Evolutionary conservation across 257 asterid genomes (phyloP).

Genomic region (Vinca minor): DNA sequence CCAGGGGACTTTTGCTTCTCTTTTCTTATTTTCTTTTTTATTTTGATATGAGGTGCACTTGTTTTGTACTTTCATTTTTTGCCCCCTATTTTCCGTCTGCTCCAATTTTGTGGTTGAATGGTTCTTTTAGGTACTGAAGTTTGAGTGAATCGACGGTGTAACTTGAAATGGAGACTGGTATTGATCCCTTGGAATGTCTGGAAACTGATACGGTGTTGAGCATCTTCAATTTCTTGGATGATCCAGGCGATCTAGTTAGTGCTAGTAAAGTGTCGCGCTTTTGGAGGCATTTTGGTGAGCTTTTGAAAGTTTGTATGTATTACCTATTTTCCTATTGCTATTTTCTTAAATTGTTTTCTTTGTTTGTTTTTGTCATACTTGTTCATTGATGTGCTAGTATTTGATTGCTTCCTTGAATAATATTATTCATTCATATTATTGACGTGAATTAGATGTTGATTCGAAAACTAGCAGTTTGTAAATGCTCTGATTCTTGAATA

Average conservation of each 20-base stretch:
- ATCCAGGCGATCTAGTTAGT: constrained; percentile 31
- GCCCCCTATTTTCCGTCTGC: neutral
- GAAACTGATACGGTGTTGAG: constrained; percentile 15
- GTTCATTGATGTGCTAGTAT: neutral
- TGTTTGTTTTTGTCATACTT: neutral
- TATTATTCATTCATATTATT: too few relatives aligned
- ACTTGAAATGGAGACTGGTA: constrained; percentile 11
- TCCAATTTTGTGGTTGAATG: neutral
- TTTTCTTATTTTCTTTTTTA: too few relatives aligned
- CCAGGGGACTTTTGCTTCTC: too few relatives aligned
- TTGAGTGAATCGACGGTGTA: constrained; percentile 2
- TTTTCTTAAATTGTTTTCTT: neutral
- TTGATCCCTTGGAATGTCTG: constrained; percentile 22
- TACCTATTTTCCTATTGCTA: neutral
- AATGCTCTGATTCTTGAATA: too few relatives aligned
- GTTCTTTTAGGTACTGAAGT: too few relatives aligned
- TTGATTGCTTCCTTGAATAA: too few relatives aligned
- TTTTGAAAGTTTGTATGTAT: neutral
- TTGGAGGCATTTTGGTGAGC: constrained; percentile 46
- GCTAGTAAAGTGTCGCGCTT: constrained; percentile 24
- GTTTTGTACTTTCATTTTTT: neutral
- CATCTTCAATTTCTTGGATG: constrained; percentile 27
- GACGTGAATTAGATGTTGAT: too few relatives aligned
- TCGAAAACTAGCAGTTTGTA: too few relatives aligned
- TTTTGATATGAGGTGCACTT: neutral